Evolutionary conservation across 495 filamentous ascomycete genomes (phyloP).

Genomic region (Talaromyces ruber): DNA sequence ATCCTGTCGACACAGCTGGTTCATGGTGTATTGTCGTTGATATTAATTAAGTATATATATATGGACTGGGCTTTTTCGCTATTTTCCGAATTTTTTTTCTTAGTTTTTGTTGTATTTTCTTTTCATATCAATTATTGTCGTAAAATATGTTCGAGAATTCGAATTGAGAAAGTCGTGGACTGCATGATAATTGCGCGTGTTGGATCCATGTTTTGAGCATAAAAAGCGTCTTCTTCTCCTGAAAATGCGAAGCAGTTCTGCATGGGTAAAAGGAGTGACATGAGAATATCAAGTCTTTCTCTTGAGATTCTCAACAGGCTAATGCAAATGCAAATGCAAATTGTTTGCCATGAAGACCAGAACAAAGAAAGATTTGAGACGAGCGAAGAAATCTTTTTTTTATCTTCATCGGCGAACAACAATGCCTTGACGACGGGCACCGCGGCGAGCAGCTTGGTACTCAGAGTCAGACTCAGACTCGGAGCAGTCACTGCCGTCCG

Average conservation of each 20-base stretch:
- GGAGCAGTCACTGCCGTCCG: slow-evolving; percentile 42
- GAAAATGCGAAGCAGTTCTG: not conserved
- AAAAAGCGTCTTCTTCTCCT: not conserved
- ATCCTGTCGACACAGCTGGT: not conserved
- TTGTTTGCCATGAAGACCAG: not conserved
- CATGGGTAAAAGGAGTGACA: not conserved
- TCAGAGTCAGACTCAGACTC: slow-evolving; percentile 56
- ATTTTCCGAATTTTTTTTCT: not conserved
- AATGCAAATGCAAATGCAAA: not conserved
- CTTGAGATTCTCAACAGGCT: not conserved
- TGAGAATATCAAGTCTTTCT: not conserved
- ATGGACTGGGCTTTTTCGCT: not conserved
- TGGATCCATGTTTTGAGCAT: not conserved
- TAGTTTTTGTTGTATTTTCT: not conserved
- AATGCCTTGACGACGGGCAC: slow-evolving; percentile 66
- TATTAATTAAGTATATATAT: not conserved
- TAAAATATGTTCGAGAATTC: slow-evolving; percentile 2
- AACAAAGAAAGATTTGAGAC: not conserved
- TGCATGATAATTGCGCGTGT: not conserved
- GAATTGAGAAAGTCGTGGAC: not conserved
- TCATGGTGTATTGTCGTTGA: not conserved
- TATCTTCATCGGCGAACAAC: slow-evolving; percentile 49
- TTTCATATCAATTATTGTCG: not conserved
- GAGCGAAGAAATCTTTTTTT: not conserved
- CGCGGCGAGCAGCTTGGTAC: slow-evolving; percentile 32